These are phyloP conservation scores for Claviceps sp. DNA, from an alignment of 2,329 filamentous ascomycete genomes.

Conservation along the genomic window DNA sequence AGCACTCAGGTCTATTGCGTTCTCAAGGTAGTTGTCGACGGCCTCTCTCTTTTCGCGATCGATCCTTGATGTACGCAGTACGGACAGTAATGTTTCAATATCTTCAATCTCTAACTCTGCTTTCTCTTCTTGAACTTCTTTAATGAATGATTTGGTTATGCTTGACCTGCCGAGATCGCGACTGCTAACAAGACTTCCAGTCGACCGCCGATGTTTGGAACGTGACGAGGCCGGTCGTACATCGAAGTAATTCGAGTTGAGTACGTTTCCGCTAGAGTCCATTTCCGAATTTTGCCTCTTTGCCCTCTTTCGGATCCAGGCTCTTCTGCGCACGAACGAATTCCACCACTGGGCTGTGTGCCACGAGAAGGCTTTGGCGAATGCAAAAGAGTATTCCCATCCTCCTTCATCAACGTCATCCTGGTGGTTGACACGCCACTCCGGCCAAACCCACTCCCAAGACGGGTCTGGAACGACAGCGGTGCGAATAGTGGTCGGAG, in stretches of 20 bases:
- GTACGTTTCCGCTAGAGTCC: slow-evolving; percentile 44
- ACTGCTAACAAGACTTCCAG: slow-evolving; percentile 20
- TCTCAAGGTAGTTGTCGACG: slow-evolving; percentile 66
- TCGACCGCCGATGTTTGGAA: slow-evolving; percentile 13
- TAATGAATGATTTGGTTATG: slow-evolving; percentile 21
- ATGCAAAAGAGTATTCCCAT: slow-evolving; percentile 93
- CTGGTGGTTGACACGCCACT: slow-evolving; percentile 57
- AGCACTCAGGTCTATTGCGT: slow-evolving; percentile 64
- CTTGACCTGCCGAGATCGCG: slow-evolving; percentile 23
- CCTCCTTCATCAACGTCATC: slow-evolving; percentile 70
- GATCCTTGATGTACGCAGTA: slow-evolving; percentile 57
- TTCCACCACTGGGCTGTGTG: slow-evolving; percentile 87
- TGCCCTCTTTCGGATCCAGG: slow-evolving; percentile 73
- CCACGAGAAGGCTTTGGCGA: slow-evolving; percentile 64
- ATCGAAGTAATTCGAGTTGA: slow-evolving; percentile 69
- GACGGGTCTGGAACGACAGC: slow-evolving; percentile 88
- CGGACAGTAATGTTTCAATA: slow-evolving; percentile 53
- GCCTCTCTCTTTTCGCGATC: slow-evolving; percentile 86
- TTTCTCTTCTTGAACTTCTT: slow-evolving; percentile 38
- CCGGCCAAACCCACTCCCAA: slow-evolving; percentile 76
- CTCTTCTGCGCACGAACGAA: slow-evolving; percentile 79
- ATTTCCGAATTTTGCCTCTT: slow-evolving; percentile 38
- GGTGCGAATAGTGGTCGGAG: slow-evolving; percentile 58
- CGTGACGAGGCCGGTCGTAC: slow-evolving; percentile 43
- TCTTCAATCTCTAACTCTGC: slow-evolving; percentile 47